A percentile compares a stretch with the other conserved stretches of the same genome.
Conservation (phyloP, 441 rosid species). For the Pelargonium citronellum region DNA sequence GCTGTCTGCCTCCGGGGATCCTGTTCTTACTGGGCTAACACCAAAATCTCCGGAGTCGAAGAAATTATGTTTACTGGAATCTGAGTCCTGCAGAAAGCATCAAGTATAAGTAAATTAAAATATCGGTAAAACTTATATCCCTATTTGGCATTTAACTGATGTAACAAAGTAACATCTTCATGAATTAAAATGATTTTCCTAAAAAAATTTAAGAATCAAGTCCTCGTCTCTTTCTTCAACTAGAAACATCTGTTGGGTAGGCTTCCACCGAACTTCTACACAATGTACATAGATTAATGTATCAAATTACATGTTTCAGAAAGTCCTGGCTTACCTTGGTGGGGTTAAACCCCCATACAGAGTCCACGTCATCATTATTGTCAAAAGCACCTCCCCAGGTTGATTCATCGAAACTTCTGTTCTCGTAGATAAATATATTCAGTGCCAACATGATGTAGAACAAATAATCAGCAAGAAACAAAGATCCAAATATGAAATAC, state of each 20-base stretch:
- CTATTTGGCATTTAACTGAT: too few relatives aligned
- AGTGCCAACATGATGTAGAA: slow-evolving; percentile 11
- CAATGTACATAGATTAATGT: too few relatives aligned
- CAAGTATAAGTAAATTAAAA: too few relatives aligned
- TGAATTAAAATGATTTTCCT: too few relatives aligned
- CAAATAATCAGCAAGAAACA: neutral
- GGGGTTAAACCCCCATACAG: slow-evolving; percentile 83
- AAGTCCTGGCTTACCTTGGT: slow-evolving; percentile 50
- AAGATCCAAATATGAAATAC: neutral
- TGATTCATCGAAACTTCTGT: slow-evolving; percentile 78
- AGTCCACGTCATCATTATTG: slow-evolving; percentile 76
- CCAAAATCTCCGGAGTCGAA: slow-evolving; percentile 62
- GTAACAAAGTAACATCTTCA: too few relatives aligned
- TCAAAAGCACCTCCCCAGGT: slow-evolving; percentile 86
- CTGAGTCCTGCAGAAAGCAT: slow-evolving; percentile 48
- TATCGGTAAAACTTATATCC: too few relatives aligned
- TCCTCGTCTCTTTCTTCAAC: too few relatives aligned
- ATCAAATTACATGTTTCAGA: too few relatives aligned
- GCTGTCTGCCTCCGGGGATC: slow-evolving; percentile 54
- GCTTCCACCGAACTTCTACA: too few relatives aligned
- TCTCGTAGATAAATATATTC: slow-evolving; percentile 12
- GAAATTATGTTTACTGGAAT: slow-evolving; percentile 37
- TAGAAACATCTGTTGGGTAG: too few relatives aligned
- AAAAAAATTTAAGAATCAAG: too few relatives aligned
- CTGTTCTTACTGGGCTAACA: slow-evolving; percentile 46